These are phyloP conservation scores for Staphylotrichum tortipilum DNA, from an alignment of 495 filamentous ascomycete genomes.

Conservation along the genomic window DNA sequence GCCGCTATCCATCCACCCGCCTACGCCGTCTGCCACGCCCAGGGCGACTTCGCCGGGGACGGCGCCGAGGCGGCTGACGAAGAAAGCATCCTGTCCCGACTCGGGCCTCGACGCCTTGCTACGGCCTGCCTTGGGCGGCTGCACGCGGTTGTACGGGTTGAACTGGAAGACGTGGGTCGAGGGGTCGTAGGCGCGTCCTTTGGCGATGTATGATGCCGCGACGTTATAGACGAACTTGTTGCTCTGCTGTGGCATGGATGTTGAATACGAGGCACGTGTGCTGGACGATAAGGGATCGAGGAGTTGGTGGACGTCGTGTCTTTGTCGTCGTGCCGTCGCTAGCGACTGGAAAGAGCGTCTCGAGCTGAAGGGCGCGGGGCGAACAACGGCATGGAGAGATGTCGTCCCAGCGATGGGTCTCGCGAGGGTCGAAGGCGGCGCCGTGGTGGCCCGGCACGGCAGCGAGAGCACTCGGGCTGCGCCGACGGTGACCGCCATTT, in stretches of 20 bases:
- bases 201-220: slow-evolving; percentile 66
- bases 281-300: neutral
- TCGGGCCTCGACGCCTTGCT: slow-evolving; percentile 54
- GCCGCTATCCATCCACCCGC: slow-evolving; percentile 84
- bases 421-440: neutral
- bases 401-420: neutral
- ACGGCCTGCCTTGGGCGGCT: slow-evolving; percentile 36
- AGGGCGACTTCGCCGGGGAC: slow-evolving; percentile 56
- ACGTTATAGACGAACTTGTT: slow-evolving; percentile 53
- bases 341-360: neutral
- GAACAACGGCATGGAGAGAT: neutral
- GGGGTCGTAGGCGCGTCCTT: slow-evolving; percentile 65
- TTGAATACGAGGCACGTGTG: slow-evolving; percentile 3
- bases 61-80: slow-evolving; percentile 64
- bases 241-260: neutral
- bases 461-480: slow-evolving; percentile 5
- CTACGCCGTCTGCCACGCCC: slow-evolving; percentile 89
- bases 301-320: neutral
- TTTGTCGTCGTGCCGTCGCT: neutral
- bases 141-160: slow-evolving; percentile 53
- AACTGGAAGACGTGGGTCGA: slow-evolving; percentile 65
- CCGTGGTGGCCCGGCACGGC: slow-evolving; percentile 6
- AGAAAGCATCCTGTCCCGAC: slow-evolving; percentile 93
- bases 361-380: neutral
- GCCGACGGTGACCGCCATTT: slow-evolving; percentile 5